Percentiles rank a stretch among this genome's conserved stretches.
phyloP scores from a whole-genome alignment of 768 basidiomycete genomes.

The Terana coerulea region DNA sequence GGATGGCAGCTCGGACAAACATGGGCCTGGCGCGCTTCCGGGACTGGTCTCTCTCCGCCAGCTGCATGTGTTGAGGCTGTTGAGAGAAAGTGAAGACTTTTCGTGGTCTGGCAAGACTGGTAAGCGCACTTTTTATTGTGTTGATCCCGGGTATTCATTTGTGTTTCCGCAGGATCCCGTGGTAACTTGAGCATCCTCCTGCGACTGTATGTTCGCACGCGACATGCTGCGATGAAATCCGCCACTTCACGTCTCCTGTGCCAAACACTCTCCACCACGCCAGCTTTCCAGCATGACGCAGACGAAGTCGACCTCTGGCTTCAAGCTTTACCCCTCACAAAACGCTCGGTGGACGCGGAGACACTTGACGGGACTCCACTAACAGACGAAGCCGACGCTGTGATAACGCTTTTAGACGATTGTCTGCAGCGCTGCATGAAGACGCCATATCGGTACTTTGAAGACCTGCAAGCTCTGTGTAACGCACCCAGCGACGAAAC shows the following conservation, averaged over 20 bases:
- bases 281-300: conserved; percentile 76
- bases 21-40: conserved; percentile 22
- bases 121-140: conserved; percentile 23
- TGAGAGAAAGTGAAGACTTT: conserved; percentile 79
- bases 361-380: conserved; percentile 51
- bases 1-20: conserved; percentile 21
- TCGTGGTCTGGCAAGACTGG: conserved; percentile 72
- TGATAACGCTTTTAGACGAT: conserved; percentile 76
- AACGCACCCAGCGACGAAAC: not conserved
- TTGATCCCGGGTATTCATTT: not conserved
- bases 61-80: conserved; percentile 70
- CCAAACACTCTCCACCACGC: conserved; percentile 63
- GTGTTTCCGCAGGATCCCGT: conserved; percentile 33
- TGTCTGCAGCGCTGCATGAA: conserved; percentile 79
- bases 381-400: conserved; percentile 51
- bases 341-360: conserved; percentile 32
- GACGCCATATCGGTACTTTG: conserved; percentile 83
- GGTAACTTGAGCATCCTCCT: conserved; percentile 75
- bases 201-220: conserved; percentile 50
- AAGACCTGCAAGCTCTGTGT: conserved; percentile 48
- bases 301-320: conserved; percentile 78
- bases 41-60: conserved; percentile 59
- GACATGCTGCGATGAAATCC: conserved; percentile 48
- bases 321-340: conserved; percentile 49
- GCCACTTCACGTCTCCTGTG: conserved; percentile 51